Base-by-base conservation (phyloP, 331 rosid genomes). In the Rhamnella rubrinervis region DNA sequence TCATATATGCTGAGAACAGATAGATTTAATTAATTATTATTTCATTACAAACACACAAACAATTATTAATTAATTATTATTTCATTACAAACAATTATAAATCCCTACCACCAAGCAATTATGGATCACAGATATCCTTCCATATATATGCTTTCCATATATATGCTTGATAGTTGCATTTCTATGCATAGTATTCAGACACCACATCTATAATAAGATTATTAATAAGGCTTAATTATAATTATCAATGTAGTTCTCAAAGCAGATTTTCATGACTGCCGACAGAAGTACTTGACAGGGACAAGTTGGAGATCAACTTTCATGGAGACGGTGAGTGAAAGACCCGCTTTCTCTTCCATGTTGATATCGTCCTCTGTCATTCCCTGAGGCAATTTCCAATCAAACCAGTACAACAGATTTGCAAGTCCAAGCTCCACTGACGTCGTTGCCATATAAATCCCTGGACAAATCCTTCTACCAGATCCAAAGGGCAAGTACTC, bases 381-480 rank as follows among this genome's bases (percentile, higher is more conserved):
- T 11, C 84, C 90, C 18, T 18, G 1, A 1, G 84, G 88, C 63
- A 81, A 58, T 31, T 77, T 66, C 87, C 87, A 76, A n/a, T 83
- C 80, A 63, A 79, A 79, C 56, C 57, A 26, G 46, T 65, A 72
- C n/a, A 83, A 44, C 1, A 83, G 72, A 72, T 79, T 79, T 9
- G 87, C 82, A 12, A 83, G 81, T 49, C 63, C 80, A 5, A 79
- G 46, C 63, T 73, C 78, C 26, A 79, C 38, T 11, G 65, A 61
- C 4, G 59, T 72, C 5, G 71, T 59, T 2, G 20, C 84, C 84
- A 83, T 72, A 47, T 65, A 55, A 0, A 79, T 55, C 18, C 67
- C 80, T 0, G 84, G 84, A 56, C 80, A 83, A 0, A 35, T 19
- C 41, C 80, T 69, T n/a, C 78, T 59, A n/a, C 84, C 82, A 7